These are phyloP conservation scores for Hortiboletus rubellus DNA, from an alignment of 1,284 basidiomycete genomes.

Conservation along the genomic window DNA sequence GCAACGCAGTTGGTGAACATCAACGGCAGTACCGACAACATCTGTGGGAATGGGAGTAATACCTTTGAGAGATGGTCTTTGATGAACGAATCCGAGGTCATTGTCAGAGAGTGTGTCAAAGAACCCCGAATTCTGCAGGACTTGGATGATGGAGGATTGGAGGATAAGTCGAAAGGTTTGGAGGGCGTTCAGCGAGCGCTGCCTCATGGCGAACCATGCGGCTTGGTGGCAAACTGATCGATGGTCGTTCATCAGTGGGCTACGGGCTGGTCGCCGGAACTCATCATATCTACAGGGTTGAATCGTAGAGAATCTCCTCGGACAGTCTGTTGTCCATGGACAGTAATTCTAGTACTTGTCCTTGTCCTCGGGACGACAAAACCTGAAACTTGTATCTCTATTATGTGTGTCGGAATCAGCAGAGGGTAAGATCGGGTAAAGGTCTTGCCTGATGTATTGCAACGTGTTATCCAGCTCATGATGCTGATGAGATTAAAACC, in stretches of 20 bases:
- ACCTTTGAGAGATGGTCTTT: slow-evolving; percentile 15
- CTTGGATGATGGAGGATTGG: slow-evolving; percentile 9
- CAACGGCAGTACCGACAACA: neutral
- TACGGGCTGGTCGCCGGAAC: neutral
- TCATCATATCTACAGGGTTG: slow-evolving; percentile 13
- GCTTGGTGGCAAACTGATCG: slow-evolving; percentile 17
- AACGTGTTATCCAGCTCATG: slow-evolving; percentile 20
- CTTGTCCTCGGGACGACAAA: slow-evolving; percentile 9
- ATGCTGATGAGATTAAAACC: slow-evolving; percentile 5
- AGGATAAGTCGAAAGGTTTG: slow-evolving; percentile 6
- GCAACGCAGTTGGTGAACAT: slow-evolving; percentile 2
- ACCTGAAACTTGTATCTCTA: neutral
- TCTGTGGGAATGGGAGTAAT: neutral
- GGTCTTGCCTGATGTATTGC: slow-evolving; percentile 8
- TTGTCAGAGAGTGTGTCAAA: slow-evolving; percentile 4
- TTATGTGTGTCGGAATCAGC: slow-evolving; percentile 5
- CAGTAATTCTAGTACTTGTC: neutral
- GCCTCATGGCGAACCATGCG: slow-evolving; percentile 31
- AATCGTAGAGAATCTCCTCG: slow-evolving; percentile 6
- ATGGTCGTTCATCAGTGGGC: slow-evolving; percentile 3
- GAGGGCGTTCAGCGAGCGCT: slow-evolving; percentile 1
- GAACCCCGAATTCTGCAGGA: slow-evolving; percentile 5
- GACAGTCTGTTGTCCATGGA: slow-evolving; percentile 4
- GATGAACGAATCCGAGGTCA: slow-evolving; percentile 6
- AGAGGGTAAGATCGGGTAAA: slow-evolving; percentile 10